A percentile compares a stretch with the other conserved stretches of the same genome.
These are phyloP conservation scores for Lactarius sp. DNA, from an alignment of 768 basidiomycete species.

Conservation along the genomic window DNA sequence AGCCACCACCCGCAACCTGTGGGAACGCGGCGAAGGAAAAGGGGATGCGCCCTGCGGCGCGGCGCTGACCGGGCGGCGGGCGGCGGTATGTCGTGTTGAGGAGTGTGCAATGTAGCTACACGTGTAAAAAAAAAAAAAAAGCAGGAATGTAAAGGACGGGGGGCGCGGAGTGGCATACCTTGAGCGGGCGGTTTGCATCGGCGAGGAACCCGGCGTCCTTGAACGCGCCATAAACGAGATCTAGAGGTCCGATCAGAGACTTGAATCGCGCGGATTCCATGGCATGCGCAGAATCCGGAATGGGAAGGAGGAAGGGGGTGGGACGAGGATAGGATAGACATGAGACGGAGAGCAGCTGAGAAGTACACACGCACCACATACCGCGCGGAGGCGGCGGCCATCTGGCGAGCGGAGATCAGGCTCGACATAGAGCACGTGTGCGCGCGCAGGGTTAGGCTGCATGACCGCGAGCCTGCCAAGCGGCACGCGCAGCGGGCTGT, in stretches of 20 bases:
- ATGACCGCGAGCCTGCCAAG: slow-evolving; percentile 50
- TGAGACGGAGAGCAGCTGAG: background rate
- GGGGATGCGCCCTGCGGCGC: slow-evolving; percentile 31
- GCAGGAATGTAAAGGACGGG: background rate
- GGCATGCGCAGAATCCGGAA: too few species aligned
- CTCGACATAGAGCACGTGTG: slow-evolving; percentile 55
- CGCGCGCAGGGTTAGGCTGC: slow-evolving; percentile 39
- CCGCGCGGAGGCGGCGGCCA: slow-evolving; percentile 32
- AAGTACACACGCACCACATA: slow-evolving; percentile 26
- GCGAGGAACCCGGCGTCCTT: slow-evolving; percentile 32
- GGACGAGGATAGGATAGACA: background rate
- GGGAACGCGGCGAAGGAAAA: slow-evolving; percentile 37
- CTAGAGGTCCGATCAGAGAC: slow-evolving; percentile 24
- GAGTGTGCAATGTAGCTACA: slow-evolving; percentile 37
- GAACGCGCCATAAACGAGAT: slow-evolving; percentile 32
- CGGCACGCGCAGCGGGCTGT: slow-evolving; percentile 34
- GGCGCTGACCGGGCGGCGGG: slow-evolving; percentile 25
- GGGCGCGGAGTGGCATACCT: slow-evolving; percentile 28
- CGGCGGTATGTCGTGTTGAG: slow-evolving; percentile 36
- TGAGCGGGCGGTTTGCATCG: slow-evolving; percentile 34
- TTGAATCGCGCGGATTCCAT: too few species aligned
- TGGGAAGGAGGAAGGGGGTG: too few species aligned
- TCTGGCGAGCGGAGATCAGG: slow-evolving; percentile 38
- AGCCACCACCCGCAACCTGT: slow-evolving; percentile 14
- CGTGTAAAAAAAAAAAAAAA: background rate